phyloP scores from a whole-genome alignment of 129 eudicot species.

The Flaveria robusta region DNA sequence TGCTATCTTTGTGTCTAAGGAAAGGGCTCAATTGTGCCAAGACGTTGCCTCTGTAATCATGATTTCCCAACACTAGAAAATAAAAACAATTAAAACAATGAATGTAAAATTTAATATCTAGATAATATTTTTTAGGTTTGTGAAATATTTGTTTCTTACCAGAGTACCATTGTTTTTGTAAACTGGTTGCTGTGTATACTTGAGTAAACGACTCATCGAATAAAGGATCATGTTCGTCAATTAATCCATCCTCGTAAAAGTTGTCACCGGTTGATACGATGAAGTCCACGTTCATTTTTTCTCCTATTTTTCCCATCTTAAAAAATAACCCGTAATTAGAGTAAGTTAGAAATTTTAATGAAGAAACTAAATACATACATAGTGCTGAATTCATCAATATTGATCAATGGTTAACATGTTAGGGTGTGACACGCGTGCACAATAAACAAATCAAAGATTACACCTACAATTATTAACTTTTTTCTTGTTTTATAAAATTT shows the following conservation, averaged over 20 bases:
- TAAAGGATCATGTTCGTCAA: conserved; percentile 45
- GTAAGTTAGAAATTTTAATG: not conserved
- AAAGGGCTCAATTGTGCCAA: conserved; percentile 64
- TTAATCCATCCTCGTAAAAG: conserved; percentile 56
- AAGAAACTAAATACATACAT: no score
- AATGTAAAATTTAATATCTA: not conserved
- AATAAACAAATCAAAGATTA: no score
- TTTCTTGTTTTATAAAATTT: no score
- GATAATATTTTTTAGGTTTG: not conserved
- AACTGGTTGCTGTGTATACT: conserved; percentile 56
- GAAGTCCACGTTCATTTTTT: conserved; percentile 49
- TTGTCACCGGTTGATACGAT: conserved; percentile 67
- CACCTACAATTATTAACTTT: no score
- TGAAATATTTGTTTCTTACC: conserved; percentile 31
- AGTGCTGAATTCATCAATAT: no score
- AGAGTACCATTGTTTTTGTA: conserved; percentile 65
- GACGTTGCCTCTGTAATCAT: conserved; percentile 79
- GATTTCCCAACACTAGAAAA: conserved; percentile 74
- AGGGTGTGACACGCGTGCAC: no score
- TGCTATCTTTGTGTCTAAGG: conserved; percentile 52
- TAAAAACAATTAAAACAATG: not conserved
- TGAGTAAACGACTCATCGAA: conserved; percentile 54
- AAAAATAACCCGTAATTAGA: not conserved
- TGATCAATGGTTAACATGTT: no score
- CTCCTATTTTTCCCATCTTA: conserved; percentile 63